These are phyloP conservation scores for Aureobasidium zeae DNA, from an alignment of 2,329 filamentous ascomycete species.

Conservation along the genomic window DNA sequence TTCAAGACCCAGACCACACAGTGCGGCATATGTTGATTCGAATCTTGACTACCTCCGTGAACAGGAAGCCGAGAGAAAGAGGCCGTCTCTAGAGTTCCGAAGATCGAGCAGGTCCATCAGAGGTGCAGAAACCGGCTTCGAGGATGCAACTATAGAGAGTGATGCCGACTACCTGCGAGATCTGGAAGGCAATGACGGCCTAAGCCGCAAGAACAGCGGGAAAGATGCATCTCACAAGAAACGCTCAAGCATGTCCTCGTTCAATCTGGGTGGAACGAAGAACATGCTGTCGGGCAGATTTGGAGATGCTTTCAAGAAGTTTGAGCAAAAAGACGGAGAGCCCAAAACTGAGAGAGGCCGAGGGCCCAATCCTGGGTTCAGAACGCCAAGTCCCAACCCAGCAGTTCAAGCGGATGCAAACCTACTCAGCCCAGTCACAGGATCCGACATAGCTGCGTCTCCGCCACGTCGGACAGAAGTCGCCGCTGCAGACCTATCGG, in stretches of 20 bases:
- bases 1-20: slow-evolving; percentile 62
- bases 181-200: slow-evolving; percentile 54
- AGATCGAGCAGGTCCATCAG: slow-evolving; percentile 22
- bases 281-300: slow-evolving; percentile 80
- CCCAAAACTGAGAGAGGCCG: not conserved
- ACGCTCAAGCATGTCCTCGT: slow-evolving; percentile 59
- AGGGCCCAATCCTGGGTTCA: slow-evolving; percentile 8
- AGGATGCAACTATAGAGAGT: slow-evolving; percentile 63
- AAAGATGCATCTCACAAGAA: slow-evolving; percentile 45
- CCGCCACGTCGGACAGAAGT: slow-evolving; percentile 47
- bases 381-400: slow-evolving; percentile 13
- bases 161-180: slow-evolving; percentile 76
- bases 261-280: slow-evolving; percentile 42
- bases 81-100: slow-evolving; percentile 27
- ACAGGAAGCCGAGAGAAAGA: slow-evolving; percentile 46
- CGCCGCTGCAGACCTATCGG: slow-evolving; percentile 38
- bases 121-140: slow-evolving; percentile 33
- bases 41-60: slow-evolving; percentile 77
- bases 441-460: slow-evolving; percentile 64
- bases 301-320: slow-evolving; percentile 86
- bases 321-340: slow-evolving; percentile 45
- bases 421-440: slow-evolving; percentile 59
- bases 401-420: slow-evolving; percentile 24
- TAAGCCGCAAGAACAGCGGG: slow-evolving; percentile 45
- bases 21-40: slow-evolving; percentile 66